Evolutionary conservation across 192 early-diverging fungal species (phyloP), one percentile per base, ranked within the genome.

Genomic region (Podila clonocystis): DNA sequence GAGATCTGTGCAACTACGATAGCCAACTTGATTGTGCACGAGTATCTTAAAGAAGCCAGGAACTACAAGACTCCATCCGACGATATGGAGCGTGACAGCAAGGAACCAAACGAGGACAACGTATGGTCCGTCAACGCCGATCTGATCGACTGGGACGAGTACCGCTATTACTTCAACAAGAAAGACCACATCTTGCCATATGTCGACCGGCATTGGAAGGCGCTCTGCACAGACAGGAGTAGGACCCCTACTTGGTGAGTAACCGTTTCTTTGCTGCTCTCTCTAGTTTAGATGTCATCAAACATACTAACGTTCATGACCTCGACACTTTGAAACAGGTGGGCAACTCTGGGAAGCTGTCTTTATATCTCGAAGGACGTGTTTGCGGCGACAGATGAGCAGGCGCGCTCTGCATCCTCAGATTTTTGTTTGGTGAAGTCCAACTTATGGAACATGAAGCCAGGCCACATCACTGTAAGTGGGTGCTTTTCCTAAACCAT

Each of bases 301-400:
- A 55, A 59, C 58, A 58, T 22, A 24, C 41, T 45, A 45, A 45
- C 41, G 8, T 15, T 45, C 41, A 45, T 45, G 41, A 45, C 41
- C 15, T 45, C 41, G 4, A 45, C 41, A 45, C 11, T 45, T 45
- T 15, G 41, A 15, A 62, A 33, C 65, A 87, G 84, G 86, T 91
- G 90, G 90, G 90, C 91, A 0, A 92, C 91, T 5, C 67, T 92
- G 26, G 91, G 91, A 5, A 88, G 87, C 64, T 88, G 89, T 68
- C 62, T 92, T 9, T 92, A 92, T 48, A 88, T 86, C n/a, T 79
- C 87, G 2, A 89, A 90, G 38, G 89, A 92, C 60, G 82, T 87
- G 20, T 92, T 91, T 72, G 78, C 83, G 24, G 84, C 87, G 29
- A 71, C 70, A 24, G 89, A 92, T 71, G 91, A 90, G 60, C 75